Evolutionary conservation across 2,329 filamentous ascomycete species (phyloP), one percentile per base, ranked within the genome.

Genomic region (Penicillium hordei): DNA sequence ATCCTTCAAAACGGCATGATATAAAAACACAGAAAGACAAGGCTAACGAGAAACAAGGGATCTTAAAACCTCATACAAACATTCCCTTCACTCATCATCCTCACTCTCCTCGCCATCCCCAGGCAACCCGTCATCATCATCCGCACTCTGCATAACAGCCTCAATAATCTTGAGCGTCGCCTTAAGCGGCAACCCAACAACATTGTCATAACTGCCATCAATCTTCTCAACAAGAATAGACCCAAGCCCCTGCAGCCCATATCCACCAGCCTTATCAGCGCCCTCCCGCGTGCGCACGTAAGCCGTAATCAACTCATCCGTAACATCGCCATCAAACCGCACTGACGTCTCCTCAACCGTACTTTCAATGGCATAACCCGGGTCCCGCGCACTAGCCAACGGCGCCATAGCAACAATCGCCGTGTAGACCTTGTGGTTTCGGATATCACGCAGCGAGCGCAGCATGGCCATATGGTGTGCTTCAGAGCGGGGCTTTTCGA

Each of bases 241-340:
- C 1, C 90, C 94, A 12, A 93, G 80, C 0, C 93, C 94, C 76
- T 99, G 94, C 52, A 99, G 85, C 1, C 91, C 94, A 75, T 99
- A 99, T 0, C 94, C 94, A 2, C 94, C 94, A 0, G 94, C 94
- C 81, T 97, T 99, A 75, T 97, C 94, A 12, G 86, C 92, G 2
- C 94, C 94, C 79, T 99, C 94, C 55, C 93, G 83, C 23, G 93
- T 97, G 58, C 72, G 70, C 50, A 83, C 81, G 72, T 83, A 83
- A 52, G 84, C 84, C 66, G 91, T 80, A 58, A 97, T 87, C 65
- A 96, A 83, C 59, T 96, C 92, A 77, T 99, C 93, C 15, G 86
- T 86, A 5, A 88, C 81, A 43, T 83, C 84, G 58, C 81, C 76
- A 70, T 92, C 91, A 76, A 99, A 99, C 71, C 84, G 86, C n/a